These are phyloP conservation scores for Penicillium cinerascens DNA, from an alignment of 495 filamentous ascomycete species.

Conservation along the genomic window DNA sequence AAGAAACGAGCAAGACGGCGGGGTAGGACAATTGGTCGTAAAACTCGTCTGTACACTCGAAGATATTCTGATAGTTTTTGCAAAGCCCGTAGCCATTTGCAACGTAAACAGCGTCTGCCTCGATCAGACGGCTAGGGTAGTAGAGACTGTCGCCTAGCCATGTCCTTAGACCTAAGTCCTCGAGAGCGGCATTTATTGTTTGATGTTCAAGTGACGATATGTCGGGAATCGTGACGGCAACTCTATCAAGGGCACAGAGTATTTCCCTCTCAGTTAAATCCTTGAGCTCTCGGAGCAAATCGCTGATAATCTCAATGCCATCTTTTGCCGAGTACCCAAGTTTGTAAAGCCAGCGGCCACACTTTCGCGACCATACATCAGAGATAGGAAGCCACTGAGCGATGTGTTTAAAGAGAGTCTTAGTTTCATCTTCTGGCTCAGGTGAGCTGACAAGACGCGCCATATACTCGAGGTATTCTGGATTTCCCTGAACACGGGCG, in stretches of 20 bases:
- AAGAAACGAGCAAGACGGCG: constrained; percentile 5
- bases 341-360: constrained; percentile 8
- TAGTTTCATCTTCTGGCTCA: background rate
- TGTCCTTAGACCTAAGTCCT: constrained; percentile 4
- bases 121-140: constrained; percentile 4
- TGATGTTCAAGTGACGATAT: background rate
- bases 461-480: constrained; percentile 17
- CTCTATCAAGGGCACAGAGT: constrained; percentile 8
- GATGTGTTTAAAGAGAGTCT: background rate
- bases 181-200: constrained; percentile 11
- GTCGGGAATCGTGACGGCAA: constrained; percentile 14
- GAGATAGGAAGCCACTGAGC: background rate
- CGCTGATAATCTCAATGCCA: constrained; percentile 11
- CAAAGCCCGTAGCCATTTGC: constrained; percentile 8
- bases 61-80: constrained; percentile 9
- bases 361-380: constrained; percentile 2
- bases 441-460: constrained; percentile 4
- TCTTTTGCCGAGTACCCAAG: constrained; percentile 3
- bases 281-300: constrained; percentile 10
- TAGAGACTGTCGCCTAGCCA: constrained; percentile 10
- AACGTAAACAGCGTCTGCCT: constrained; percentile 14
- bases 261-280: constrained; percentile 7
- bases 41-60: constrained; percentile 9
- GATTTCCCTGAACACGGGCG: constrained; percentile 8
- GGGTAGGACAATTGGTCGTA: background rate